Evolutionary conservation across 2,329 filamentous ascomycete genomes (phyloP).

Genomic region (Exophiala dermatitidis): DNA sequence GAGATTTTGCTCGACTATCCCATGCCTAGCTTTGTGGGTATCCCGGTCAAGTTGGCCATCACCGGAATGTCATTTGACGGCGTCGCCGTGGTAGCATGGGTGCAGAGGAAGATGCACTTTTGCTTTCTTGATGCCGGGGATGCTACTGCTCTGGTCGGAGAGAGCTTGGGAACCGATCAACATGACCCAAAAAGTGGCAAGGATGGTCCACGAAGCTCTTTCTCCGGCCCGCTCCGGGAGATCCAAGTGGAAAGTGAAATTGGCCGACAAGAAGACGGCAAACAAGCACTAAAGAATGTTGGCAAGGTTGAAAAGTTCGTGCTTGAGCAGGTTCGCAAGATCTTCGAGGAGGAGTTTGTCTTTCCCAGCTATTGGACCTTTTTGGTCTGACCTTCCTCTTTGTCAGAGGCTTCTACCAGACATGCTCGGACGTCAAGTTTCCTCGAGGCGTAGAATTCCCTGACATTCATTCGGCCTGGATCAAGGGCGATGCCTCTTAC

Average conservation of each 20-base stretch:
- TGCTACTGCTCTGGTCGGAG: slow-evolving; percentile 64
- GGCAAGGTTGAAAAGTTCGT: slow-evolving; percentile 98
- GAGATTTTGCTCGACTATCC: slow-evolving; percentile 96
- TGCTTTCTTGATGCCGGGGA: slow-evolving; percentile 93
- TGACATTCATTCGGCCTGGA: too few relatives aligned
- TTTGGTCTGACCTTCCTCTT: slow-evolving; percentile 53
- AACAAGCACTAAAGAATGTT: slow-evolving; percentile 95
- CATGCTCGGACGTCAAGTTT: not conserved
- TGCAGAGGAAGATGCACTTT: slow-evolving; percentile 81
- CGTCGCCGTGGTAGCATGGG: slow-evolving; percentile 84
- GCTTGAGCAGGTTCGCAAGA: slow-evolving; percentile 87
- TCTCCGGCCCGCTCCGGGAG: slow-evolving; percentile 73
- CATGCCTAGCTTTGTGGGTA: slow-evolving; percentile 95
- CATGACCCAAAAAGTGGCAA: slow-evolving; percentile 17
- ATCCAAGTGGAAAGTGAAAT: slow-evolving; percentile 97
- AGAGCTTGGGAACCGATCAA: slow-evolving; percentile 30
- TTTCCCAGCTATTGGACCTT: slow-evolving; percentile 99
- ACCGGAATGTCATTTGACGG: slow-evolving; percentile 94
- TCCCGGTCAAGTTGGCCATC: slow-evolving; percentile 89
- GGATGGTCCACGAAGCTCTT: slow-evolving; percentile 32
- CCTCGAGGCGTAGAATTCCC: too few relatives aligned
- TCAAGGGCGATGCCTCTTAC: too few relatives aligned
- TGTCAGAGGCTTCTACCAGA: not conserved
- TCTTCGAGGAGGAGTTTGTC: slow-evolving; percentile 98
- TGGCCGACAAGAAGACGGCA: slow-evolving; percentile 80